Base-by-base conservation (phyloP, 352 stramenopile genomes). In the Thraustochytrium sp. region DNA sequence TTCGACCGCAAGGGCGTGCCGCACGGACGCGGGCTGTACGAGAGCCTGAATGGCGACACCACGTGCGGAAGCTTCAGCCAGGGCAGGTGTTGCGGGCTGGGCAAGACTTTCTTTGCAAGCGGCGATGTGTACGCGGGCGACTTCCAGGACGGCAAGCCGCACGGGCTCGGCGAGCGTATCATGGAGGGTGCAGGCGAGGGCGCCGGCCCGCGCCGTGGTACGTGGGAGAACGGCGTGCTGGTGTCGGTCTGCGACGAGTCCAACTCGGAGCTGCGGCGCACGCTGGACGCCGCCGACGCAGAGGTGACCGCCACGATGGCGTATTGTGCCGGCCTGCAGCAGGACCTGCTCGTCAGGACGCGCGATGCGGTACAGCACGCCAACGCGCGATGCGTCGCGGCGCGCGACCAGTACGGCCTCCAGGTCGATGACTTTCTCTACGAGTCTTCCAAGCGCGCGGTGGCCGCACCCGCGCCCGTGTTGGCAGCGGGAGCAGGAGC, bases 1-100 rank as follows among this genome's bases (percentile, higher is more conserved):
- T 36, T 77, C 26, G 65, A 77, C 65, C 13, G 2, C 26, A 21
- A 36, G 5, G 65, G 65, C 34, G 42, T n/a, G 34, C 65, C 65
- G 9, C 23, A 16, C 29, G 65, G 65, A 16, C 65, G 34, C 31
- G 65, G 65, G 11, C 21, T 77, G 65, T 77, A 62, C 36, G 26
- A 77, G 42, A 77, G 46, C 38, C 42, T 62, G 9, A 36, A 21
- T 1, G 42, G 42, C 21, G 65, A 62, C 65, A 62, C 65, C 0
- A 62, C 49, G 13, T 77, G 40, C 36, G 65, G 65, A 5, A 36
- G 5, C 11, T 77, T 77, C 46, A 13, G 37, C 9, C 26, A 77
- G 49, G 65, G 65, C 65, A 55, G 65, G 34, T 77, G 65, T 36
- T 26, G 64, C n/a, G 65, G 65, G n/a, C 65, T 77, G 8, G 65